These are phyloP conservation scores for Mercurialis annua DNA, from an alignment of 345 rosid genomes.

Conservation along the genomic window DNA sequence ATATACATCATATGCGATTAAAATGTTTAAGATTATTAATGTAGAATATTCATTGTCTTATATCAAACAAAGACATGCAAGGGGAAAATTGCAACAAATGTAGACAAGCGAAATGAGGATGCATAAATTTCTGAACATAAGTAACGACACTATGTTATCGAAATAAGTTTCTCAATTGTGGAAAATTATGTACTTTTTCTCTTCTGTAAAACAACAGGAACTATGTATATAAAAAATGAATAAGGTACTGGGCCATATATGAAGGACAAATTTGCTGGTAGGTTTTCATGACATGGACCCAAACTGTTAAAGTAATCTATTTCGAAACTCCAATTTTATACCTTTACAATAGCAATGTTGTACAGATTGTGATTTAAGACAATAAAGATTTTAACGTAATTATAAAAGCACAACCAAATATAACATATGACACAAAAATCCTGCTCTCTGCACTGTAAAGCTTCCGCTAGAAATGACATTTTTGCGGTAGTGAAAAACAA, in stretches of 20 bases:
- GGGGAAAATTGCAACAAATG: not conserved
- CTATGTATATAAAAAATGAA: not conserved
- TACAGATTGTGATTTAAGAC: not conserved
- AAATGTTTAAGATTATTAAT: too few species aligned
- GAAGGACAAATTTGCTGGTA: not conserved
- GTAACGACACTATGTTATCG: not conserved
- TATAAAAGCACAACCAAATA: not conserved
- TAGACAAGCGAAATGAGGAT: not conserved
- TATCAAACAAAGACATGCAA: not conserved
- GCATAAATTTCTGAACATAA: not conserved
- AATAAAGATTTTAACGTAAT: not conserved
- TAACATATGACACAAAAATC: not conserved
- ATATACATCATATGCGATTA: not conserved
- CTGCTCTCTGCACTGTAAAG: not conserved
- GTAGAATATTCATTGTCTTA: constrained; percentile 1
- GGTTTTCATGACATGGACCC: not conserved
- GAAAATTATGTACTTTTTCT: not conserved
- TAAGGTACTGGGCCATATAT: not conserved
- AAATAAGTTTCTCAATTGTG: not conserved
- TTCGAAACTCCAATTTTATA: not conserved
- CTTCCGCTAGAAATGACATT: not conserved
- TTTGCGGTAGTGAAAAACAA: not conserved
- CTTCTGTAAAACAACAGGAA: not conserved
- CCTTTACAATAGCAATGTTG: not conserved
- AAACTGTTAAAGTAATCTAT: not conserved